Base-by-base conservation (phyloP, 73 alveolate species). In the Urostyla sp. region DNA sequence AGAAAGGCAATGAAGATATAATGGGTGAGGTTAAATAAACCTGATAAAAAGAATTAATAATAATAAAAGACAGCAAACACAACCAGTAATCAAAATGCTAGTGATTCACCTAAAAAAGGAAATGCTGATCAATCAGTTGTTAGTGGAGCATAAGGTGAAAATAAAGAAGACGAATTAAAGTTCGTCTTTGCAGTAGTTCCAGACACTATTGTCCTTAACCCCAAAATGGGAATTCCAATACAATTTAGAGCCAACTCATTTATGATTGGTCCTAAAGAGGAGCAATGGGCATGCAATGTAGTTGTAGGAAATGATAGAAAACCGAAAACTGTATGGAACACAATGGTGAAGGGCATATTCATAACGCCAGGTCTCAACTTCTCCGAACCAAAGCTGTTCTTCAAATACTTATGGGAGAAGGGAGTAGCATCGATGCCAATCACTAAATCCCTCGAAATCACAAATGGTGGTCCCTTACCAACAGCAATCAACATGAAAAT, bases 261-360 rank as follows among this genome's bases (percentile, higher is more conserved):
- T 46, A 90, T 82, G 69, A 90, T 93, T 32, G 99, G 99, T 11
- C 90, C 78, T 61, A 84, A 90, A 50, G 87, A 90, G 49, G 99
- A 97, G 63, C 79, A 81, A 8, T 95, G 92, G 78, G 94, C 94
- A 13, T 95, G 97, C 56, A 95, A 96, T 66, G 87, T 98, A 18
- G 78, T 89, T 21, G 96, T 94, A 26, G 99, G 99, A 0, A 94
- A 98, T 31, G 99, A 98, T 53, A 93, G 99, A 45, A 97, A 98
- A 80, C 98, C 99, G 16, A 96, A 95, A 32, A 91, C 87, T 67
- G 95, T 97, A 31, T 98, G 90, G 95, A 92, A 90, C 49, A 92
- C 99, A 6, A 94, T 93, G 28, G 85, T 97, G 30, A 91, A 93
- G 73, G 99, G 99, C 24, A 97, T 95, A 52, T 98, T 98, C 85